A percentile compares a stretch with the other conserved stretches of the same genome.
Evolutionary conservation across 164 flowering plant species (phyloP).

Genomic region (Pachysandra terminalis): DNA sequence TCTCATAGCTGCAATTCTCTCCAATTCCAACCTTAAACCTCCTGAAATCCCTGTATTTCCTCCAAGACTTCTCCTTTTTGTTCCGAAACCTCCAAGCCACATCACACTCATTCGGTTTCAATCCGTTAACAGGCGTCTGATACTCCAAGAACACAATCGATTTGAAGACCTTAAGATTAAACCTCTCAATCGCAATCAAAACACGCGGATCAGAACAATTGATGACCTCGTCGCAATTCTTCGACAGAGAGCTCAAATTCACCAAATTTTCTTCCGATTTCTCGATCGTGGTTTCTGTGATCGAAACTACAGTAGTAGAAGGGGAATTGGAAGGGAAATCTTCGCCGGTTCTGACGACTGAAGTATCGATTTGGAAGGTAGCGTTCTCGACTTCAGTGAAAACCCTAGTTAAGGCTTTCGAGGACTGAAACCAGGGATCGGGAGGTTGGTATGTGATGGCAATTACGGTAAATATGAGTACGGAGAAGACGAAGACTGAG

Average conservation of each 20-base stretch:
- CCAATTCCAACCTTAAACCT: constrained; percentile 59
- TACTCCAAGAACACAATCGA: constrained; percentile 77
- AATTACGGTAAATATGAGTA: constrained; percentile 75
- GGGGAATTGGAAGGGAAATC: constrained; percentile 43
- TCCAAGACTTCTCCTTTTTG: constrained; percentile 94
- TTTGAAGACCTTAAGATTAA: constrained; percentile 64
- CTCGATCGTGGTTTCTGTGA: constrained; percentile 48
- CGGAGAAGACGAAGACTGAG: constrained; percentile 79
- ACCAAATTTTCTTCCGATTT: constrained; percentile 32
- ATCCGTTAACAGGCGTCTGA: constrained; percentile 69
- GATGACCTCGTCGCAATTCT: constrained; percentile 20
- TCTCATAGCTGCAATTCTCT: constrained; percentile 58
- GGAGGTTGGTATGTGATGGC: constrained; percentile 97
- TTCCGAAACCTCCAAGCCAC: constrained; percentile 92
- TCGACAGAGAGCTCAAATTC: constrained; percentile 18
- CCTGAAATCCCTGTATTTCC: constrained; percentile 88
- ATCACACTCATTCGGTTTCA: constrained; percentile 75
- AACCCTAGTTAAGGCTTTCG: constrained; percentile 65
- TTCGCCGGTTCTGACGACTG: constrained; percentile 78
- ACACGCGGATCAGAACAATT: constrained; percentile 87
- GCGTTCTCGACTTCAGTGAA: constrained; percentile 70
- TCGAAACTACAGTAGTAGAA: constrained; percentile 8
- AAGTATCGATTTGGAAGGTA: constrained; percentile 66
- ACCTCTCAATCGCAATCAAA: constrained; percentile 61
- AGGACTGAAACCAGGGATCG: constrained; percentile 93